phyloP scores from a whole-genome alignment of 148 eudicot species.

The Fallopia convolvulus region DNA sequence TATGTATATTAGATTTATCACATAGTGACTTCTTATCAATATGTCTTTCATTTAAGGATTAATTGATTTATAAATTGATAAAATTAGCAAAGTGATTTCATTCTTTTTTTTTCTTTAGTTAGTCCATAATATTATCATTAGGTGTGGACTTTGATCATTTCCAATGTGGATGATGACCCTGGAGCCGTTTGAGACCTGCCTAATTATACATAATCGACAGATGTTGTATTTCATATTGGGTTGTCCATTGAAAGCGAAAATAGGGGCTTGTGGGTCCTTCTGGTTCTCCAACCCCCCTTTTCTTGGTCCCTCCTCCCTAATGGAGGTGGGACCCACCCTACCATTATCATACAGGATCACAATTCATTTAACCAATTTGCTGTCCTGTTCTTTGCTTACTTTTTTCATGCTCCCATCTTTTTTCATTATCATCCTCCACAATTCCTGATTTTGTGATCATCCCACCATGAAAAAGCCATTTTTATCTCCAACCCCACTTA shows the following conservation, averaged over 20 bases:
- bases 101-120: not conserved
- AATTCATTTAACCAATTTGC: slow-evolving; percentile 12
- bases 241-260: slow-evolving; percentile 9
- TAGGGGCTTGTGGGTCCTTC: slow-evolving; percentile 24
- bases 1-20: not conserved
- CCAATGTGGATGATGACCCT: slow-evolving; percentile 4
- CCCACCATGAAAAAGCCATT: slow-evolving; percentile 5
- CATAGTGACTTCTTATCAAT: not conserved
- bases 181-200: not conserved
- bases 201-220: not conserved
- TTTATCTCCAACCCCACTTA: slow-evolving; percentile 5
- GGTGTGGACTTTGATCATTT: slow-evolving; percentile 1
- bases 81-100: not conserved
- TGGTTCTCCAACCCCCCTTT: slow-evolving; percentile 20
- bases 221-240: slow-evolving; percentile 1
- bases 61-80: not conserved
- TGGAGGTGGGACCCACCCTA: slow-evolving; percentile 16
- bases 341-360: not conserved
- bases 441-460: slow-evolving; percentile 1
- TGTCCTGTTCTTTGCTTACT: slow-evolving; percentile 21
- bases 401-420: slow-evolving; percentile 14
- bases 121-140: not conserved
- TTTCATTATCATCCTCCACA: slow-evolving; percentile 13
- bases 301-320: slow-evolving; percentile 15
- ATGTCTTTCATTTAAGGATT: not conserved